Evolutionary conservation across 2,329 filamentous ascomycete genomes (phyloP).

Genomic region (Fusarium papillatum): DNA sequence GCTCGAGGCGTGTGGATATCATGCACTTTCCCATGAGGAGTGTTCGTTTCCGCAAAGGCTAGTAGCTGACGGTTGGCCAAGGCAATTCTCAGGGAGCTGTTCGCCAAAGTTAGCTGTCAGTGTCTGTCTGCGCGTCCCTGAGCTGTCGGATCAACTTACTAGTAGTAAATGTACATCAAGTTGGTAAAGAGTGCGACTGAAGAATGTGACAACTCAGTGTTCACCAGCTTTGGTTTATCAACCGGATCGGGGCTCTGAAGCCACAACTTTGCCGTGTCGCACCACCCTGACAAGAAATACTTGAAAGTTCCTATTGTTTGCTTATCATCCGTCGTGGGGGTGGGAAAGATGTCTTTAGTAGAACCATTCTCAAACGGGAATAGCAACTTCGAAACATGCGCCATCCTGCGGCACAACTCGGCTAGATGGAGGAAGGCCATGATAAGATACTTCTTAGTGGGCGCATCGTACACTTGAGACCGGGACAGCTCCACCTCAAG

Average conservation of each 20-base stretch:
- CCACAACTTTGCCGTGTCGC: background rate
- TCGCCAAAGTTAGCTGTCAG: background rate
- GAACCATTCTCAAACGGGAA: background rate
- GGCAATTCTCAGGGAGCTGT: slow-evolving; percentile 20
- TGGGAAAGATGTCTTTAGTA: background rate
- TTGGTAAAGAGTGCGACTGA: slow-evolving; percentile 18
- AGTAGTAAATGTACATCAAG: slow-evolving; percentile 32
- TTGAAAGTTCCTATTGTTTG: background rate
- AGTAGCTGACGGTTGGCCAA: background rate
- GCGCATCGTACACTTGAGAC: background rate
- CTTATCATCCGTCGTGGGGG: background rate
- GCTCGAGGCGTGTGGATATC: slow-evolving; percentile 6
- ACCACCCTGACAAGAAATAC: background rate
- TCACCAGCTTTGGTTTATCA: background rate
- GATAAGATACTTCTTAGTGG: background rate
- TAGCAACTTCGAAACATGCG: background rate
- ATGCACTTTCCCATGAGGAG: background rate
- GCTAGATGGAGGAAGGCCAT: background rate
- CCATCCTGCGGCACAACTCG: background rate
- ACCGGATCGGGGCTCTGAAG: slow-evolving; percentile 1
- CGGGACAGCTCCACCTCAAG: background rate
- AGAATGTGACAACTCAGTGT: background rate
- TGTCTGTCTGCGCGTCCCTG: background rate
- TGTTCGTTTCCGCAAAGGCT: background rate
- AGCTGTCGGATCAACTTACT: slow-evolving; percentile 1